Evolutionary conservation across 73 alveolate genomes (phyloP), one percentile per base, ranked within the genome.

Genomic region (Blepharisma stoltei): DNA sequence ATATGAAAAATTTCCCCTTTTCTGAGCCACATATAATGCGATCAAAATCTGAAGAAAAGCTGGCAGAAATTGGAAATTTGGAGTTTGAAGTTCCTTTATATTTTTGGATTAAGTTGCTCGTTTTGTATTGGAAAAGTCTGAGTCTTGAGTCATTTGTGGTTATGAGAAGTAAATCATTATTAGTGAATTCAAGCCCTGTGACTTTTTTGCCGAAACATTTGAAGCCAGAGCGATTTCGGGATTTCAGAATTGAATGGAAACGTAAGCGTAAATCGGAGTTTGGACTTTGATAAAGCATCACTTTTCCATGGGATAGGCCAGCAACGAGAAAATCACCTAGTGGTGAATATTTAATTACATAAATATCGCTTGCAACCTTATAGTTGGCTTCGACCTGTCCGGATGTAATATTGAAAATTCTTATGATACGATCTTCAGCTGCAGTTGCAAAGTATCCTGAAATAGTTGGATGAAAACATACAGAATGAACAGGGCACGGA

Each of bases 81-180:
- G 14, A 1, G 18, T 14, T 8, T 14, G 37, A n/a, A 5, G 48
- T 38, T 25, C 73, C 73, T 60, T 60, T 60, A 25, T 60, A 60
- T 25, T 60, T 60, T 38, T 60, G 73, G 0, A 14, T 60, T 38
- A 60, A 2, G 2, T 2, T 8, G 23, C 2, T 18, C 5, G 14
- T 38, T 18, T 18, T 14, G 18, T 14, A 60, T 14, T 38, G 14
- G 5, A 14, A 60, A 20, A n/a, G 38, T 60, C 73, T 14, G 5
- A 60, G 14, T 2, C 23, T 60, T 5, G 73, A 60, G 73, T 60
- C 73, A 60, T 14, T n/a, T 18, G 73, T 60, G 14, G 73, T 60
- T 1, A 60, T 60, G 0, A 60, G 14, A 60, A 60, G 18, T 25
- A 14, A n/a, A 8, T 60, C 73, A 60, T 60, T 38, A 60, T 60